Evolutionary conservation across 495 filamentous ascomycete genomes (phyloP).

Genomic region (Tuber melanosporum): DNA sequence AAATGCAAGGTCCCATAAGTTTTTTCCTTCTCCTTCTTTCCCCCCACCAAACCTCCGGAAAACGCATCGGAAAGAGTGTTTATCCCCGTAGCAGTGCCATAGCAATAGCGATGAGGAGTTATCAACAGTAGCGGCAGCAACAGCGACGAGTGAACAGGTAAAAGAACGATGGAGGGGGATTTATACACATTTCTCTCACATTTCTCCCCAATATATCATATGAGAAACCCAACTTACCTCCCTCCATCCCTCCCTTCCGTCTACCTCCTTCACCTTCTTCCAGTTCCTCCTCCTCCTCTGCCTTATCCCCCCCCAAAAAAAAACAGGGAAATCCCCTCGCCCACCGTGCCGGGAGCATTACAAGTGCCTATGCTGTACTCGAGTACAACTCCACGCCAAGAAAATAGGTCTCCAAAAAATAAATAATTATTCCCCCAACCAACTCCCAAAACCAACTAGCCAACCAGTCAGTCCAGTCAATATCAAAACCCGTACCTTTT

Average conservation of each 20-base stretch:
- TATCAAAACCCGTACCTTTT: constrained; percentile 5
- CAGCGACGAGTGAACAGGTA: neutral
- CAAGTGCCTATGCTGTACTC: neutral
- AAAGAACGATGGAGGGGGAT: constrained; percentile 6
- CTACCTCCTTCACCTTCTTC: neutral
- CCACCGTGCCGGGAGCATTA: neutral
- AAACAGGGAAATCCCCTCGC: neutral
- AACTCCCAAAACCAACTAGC: neutral
- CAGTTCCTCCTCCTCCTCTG: neutral
- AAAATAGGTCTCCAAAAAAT: neutral
- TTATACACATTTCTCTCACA: constrained; percentile 5
- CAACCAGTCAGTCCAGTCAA: neutral
- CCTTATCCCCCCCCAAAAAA: neutral
- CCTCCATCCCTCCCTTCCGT: neutral
- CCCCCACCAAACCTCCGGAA: constrained; percentile 1
- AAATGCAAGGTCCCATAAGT: constrained; percentile 3
- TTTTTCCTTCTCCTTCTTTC: neutral
- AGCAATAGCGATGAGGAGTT: neutral
- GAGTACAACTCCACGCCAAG: neutral
- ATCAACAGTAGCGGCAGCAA: neutral
- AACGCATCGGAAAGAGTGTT: neutral
- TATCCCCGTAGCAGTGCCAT: neutral
- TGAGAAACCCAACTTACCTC: neutral
- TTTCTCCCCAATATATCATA: neutral
- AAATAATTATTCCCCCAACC: neutral